Conservation (phyloP, 257 asterid species). For the Gentiana straminea region DNA sequence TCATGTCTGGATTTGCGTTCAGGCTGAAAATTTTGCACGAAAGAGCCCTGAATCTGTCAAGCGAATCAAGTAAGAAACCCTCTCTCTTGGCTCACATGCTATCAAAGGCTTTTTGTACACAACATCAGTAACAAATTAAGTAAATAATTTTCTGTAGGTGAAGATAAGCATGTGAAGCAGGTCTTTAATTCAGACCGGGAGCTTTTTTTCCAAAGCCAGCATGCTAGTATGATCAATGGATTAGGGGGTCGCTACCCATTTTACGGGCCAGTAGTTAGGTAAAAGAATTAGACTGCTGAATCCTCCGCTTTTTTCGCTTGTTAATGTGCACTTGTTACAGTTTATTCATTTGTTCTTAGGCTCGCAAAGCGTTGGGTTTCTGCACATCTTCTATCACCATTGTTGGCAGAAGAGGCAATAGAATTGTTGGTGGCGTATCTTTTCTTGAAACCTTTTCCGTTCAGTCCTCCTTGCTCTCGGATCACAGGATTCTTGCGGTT, state of each 20-base stretch:
- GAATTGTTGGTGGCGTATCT: conserved; percentile 85
- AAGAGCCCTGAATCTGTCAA: conserved; percentile 68
- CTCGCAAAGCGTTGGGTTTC: conserved; percentile 98
- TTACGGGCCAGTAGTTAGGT: conserved; percentile 84
- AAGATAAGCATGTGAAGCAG: conserved; percentile 34
- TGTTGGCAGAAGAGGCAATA: conserved; percentile 74
- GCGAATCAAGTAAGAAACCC: conserved; percentile 38
- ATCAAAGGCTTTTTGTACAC: not conserved
- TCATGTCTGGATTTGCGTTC: conserved; percentile 91
- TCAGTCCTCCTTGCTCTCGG: conserved; percentile 68
- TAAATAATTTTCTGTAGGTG: conserved; percentile 7
- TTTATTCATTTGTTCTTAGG: conserved; percentile 25
- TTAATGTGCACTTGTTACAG: not conserved
- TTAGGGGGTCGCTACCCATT: conserved; percentile 79
- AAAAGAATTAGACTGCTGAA: conserved; percentile 12
- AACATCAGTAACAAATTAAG: not conserved
- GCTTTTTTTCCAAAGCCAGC: conserved; percentile 69
- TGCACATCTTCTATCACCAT: conserved; percentile 73
- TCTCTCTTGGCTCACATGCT: conserved; percentile 3
- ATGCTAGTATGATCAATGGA: conserved; percentile 85
- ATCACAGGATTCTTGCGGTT: conserved; percentile 86
- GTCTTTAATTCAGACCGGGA: conserved; percentile 56
- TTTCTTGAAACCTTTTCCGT: conserved; percentile 80
- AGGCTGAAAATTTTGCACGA: conserved; percentile 88
- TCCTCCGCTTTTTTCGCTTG: conserved; percentile 7